Evolutionary conservation across 306 rosid genomes (phyloP).

Genomic region (Castanopsis chinensis): DNA sequence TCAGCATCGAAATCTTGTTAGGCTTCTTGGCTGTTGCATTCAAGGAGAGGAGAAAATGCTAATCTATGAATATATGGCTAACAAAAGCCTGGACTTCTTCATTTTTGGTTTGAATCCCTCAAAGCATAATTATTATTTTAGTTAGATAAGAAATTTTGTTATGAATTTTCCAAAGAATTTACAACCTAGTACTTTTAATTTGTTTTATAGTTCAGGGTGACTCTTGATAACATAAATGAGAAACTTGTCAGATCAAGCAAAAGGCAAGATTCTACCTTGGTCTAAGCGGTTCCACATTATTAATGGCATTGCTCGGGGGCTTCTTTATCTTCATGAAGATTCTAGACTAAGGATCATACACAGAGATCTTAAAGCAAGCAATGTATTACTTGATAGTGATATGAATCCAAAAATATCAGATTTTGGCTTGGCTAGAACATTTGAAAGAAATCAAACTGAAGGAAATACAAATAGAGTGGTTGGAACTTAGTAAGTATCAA

Average conservation of each 20-base stretch:
- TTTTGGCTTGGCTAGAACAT: constrained; percentile 45
- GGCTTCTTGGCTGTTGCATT: too few relatives aligned
- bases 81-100: constrained; percentile 47
- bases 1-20: too few relatives aligned
- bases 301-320: constrained; percentile 46
- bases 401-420: constrained; percentile 42
- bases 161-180: neutral
- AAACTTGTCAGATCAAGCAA: constrained; percentile 21
- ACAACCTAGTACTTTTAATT: neutral
- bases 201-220: neutral
- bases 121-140: too few relatives aligned
- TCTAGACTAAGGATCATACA: constrained; percentile 43
- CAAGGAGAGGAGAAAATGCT: too few relatives aligned
- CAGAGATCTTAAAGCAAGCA: constrained; percentile 44
- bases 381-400: constrained; percentile 30
- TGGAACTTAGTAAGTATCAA: constrained; percentile 37
- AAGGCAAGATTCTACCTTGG: constrained; percentile 34
- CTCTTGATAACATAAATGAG: neutral
- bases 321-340: constrained; percentile 61
- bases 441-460: constrained; percentile 34
- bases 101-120: constrained; percentile 31
- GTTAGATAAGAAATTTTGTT: neutral
- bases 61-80: too few relatives aligned
- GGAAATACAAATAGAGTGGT: constrained; percentile 5
- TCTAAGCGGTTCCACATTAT: constrained; percentile 36